Base-by-base conservation (phyloP, 306 rosid species). In the Citrullus colocynthis region DNA sequence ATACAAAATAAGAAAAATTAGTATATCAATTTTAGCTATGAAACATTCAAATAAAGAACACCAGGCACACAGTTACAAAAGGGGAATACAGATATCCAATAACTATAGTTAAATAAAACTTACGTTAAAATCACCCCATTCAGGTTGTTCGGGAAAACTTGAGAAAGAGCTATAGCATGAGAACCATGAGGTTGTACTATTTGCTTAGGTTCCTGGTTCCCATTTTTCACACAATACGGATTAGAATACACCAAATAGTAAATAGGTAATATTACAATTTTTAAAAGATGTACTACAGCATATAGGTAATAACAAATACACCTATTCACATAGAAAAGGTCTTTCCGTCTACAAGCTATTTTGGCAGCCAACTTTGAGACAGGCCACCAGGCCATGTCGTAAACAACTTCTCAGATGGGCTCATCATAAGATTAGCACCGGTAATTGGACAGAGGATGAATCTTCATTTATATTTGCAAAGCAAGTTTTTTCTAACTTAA, bases 41-140 rank as follows among this genome's bases (percentile, higher is more conserved):
- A 54, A 54, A 52, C 13, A 14, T 14, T 70, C 57, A 39, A 52
- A 74, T 54, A 48, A 73, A 49, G 39, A 73, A 73, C 42, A 71
- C 56, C 57, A 32, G 48, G 48, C 28, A 56, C 36, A 51, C 2
- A 37, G 69, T 17, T 14, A 17, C 51, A 71, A 10, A 45, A 70
- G 32, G 44, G 41, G 24, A 52, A 28, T 63, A 14, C 55, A 49
- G 54, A 75, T 61, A 37, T 39, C 61, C 76, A 13, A 17, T 18
- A 75, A 5, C 24, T 80, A 51, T 52, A 5, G 15, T 63, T 44
- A 56, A 36, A 66, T 62, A 81, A 69, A 81, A 88, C 99, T 88
- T 88, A 96, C 99, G 96, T 89, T 67, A 91, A 84, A 85, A 89
- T 1, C 80, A 75, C 88, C 81, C 97, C 99, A 82, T 83, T 88